Base-by-base conservation (phyloP, 2,329 filamentous ascomycete genomes). In the Thielaviopsis populi region DNA sequence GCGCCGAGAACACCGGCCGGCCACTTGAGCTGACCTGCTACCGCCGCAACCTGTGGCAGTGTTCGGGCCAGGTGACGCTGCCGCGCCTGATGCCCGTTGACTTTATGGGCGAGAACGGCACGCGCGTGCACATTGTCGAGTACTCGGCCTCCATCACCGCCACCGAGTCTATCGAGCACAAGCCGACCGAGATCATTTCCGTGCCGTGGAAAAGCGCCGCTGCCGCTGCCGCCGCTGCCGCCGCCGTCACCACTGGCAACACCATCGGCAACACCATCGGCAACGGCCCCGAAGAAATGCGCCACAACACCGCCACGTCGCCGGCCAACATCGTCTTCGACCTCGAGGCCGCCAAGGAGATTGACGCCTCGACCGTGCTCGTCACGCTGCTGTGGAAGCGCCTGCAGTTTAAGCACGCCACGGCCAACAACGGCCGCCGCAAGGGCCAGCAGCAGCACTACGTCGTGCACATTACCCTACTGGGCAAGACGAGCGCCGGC, bases 381-480 rank as follows among this genome's bases (percentile, higher is more conserved):
- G 83, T 96, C 65, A 88, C 91, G 1, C 86, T 96, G 62, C 86
- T 89, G 41, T 97, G 92, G 92, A 96, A 96, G 74, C 80, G 92
- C 63, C 76, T 97, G 65, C 92, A 97, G 73, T 97, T 97, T 74
- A 89, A 95, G 70, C 94, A 96, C 69, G 92, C 92, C 1, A 97
- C 92, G 0, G 92, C 92, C 61, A 97, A 97, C 73, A 97, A 97
- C 71, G 92, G 92, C 13, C 83, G 92, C 63, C 83, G 92, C 68
- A 96, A 96, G 75, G 92, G 95, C 68, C 77, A 96, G 58, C 92
- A 97, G 72, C 92, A 97, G 73, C 91, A 96, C 73, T 97, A 96
- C 72, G 82, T 95, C 1, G 88, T 97, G 59, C 86, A 89, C 66
- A 84, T 97, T 65, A 91, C 86, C 73, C 80, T 96, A 10, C 77